These are phyloP conservation scores for Phanerodontia chrysosporium DNA, from an alignment of 768 basidiomycete genomes.

Conservation along the genomic window DNA sequence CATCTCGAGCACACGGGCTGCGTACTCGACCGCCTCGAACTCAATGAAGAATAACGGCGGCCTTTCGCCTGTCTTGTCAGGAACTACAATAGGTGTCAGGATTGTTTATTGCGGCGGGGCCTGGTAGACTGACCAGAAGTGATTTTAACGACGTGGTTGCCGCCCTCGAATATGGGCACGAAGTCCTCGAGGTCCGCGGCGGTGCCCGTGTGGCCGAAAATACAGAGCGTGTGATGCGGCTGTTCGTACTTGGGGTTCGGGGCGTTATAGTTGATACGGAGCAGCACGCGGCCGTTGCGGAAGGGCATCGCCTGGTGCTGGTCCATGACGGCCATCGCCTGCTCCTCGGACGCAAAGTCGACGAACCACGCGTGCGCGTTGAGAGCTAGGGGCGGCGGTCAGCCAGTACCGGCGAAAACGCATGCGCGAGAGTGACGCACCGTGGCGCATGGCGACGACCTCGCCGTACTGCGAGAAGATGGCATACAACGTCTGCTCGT, in stretches of 20 bases:
- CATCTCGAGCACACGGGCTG: neutral
- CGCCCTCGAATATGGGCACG: neutral
- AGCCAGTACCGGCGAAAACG: neutral
- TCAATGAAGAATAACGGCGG: neutral
- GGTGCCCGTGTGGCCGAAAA: neutral
- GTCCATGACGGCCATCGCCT: neutral
- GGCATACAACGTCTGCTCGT: neutral
- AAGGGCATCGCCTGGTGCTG: neutral
- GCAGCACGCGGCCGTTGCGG: neutral
- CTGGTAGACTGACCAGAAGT: neutral
- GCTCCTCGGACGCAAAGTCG: neutral
- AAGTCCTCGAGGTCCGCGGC: neutral
- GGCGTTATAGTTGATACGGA: neutral
- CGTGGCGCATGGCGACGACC: neutral
- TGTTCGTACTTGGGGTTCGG: neutral
- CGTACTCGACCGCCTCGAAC: neutral
- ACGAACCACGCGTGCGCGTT: neutral
- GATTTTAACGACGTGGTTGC: neutral
- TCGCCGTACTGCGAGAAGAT: neutral
- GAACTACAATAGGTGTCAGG: neutral
- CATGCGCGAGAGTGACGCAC: too few species aligned
- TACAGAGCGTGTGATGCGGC: neutral
- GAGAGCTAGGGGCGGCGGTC: neutral
- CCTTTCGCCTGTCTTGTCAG: neutral
- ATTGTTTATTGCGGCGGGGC: neutral